Conservation (phyloP, 768 basidiomycete species). For the Russula compacta region DNA sequence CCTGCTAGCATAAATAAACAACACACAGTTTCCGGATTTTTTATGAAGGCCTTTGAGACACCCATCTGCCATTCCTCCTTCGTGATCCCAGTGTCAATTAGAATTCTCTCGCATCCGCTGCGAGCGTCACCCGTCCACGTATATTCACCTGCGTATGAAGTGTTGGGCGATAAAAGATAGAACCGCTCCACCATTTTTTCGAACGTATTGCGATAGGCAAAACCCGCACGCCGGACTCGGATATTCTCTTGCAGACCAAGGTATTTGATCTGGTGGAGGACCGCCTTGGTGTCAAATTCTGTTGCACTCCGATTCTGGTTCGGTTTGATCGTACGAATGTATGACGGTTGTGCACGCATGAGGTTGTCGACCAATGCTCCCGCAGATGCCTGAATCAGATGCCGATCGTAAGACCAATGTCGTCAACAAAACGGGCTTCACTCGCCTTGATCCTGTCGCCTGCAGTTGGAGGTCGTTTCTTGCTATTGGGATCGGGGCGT, state of each 20-base stretch:
- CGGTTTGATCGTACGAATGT: conserved; percentile 98
- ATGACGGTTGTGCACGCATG: conserved; percentile 95
- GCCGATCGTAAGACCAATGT: background rate
- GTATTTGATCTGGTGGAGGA: conserved; percentile 98
- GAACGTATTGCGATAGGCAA: conserved; percentile 97
- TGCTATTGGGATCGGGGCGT: conserved; percentile 89
- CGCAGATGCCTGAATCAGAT: conserved; percentile 60
- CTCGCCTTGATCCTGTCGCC: conserved; percentile 93
- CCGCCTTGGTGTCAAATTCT: conserved; percentile 92
- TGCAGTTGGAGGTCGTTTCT: conserved; percentile 96
- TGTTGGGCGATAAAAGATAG: conserved; percentile 88
- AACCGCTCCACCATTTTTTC: conserved; percentile 99
- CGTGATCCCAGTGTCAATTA: conserved; percentile 91
- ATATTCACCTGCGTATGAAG: conserved; percentile 98
- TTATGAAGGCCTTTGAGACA: conserved; percentile 96
- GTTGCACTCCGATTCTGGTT: conserved; percentile 90
- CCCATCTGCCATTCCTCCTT: conserved; percentile 99
- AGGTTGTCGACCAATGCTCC: conserved; percentile 93
- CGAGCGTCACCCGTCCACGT: conserved; percentile 88
- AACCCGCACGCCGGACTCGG: conserved; percentile 92
- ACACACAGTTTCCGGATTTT: conserved; percentile 92
- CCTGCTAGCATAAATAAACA: background rate
- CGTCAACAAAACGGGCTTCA: background rate
- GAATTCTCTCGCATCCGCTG: conserved; percentile 86
- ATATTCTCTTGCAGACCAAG: conserved; percentile 98